Evolutionary conservation across 2,329 filamentous ascomycete genomes (phyloP).

Genomic region (Thelonectria rubi): DNA sequence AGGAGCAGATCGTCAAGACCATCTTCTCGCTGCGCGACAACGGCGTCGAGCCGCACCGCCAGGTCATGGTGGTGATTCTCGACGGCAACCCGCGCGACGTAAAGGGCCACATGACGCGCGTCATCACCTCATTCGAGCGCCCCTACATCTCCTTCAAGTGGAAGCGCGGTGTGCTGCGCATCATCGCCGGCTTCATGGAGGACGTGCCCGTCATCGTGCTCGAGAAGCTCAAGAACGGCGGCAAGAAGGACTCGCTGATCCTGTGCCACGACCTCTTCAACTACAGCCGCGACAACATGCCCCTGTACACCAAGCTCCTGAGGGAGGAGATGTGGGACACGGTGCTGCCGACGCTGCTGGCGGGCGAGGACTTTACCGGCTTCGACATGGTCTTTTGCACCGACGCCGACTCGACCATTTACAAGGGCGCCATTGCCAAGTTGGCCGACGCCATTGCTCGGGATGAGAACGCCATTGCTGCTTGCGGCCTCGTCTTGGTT

Average conservation of each 20-base stretch:
- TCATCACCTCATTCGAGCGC: slow-evolving; percentile 27
- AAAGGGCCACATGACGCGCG: slow-evolving; percentile 31
- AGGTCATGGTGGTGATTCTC: slow-evolving; percentile 35
- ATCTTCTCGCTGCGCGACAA: slow-evolving; percentile 36
- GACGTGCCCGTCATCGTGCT: slow-evolving; percentile 37
- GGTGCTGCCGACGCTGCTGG: slow-evolving; percentile 29
- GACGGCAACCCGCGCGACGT: slow-evolving; percentile 35
- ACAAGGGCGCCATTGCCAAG: slow-evolving; percentile 32
- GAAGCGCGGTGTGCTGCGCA: slow-evolving; percentile 31
- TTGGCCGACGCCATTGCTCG: slow-evolving; percentile 30
- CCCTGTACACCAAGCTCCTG: slow-evolving; percentile 32
- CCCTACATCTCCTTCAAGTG: slow-evolving; percentile 35
- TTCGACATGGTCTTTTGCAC: slow-evolving; percentile 39
- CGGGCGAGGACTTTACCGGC: slow-evolving; percentile 23
- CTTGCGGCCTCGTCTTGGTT: slow-evolving; percentile 33
- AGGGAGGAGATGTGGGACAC: slow-evolving; percentile 33
- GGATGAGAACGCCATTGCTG: slow-evolving; percentile 34
- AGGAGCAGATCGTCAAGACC: slow-evolving; percentile 39
- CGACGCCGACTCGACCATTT: slow-evolving; percentile 35
- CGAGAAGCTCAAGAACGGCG: slow-evolving; percentile 37
- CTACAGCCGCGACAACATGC: slow-evolving; percentile 29
- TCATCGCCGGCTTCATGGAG: slow-evolving; percentile 34
- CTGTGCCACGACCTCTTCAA: slow-evolving; percentile 38
- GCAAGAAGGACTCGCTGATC: slow-evolving; percentile 35
- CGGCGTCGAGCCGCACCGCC: slow-evolving; percentile 33